phyloP scores from a whole-genome alignment of 768 basidiomycete genomes.

The Amanita brunnescens region DNA sequence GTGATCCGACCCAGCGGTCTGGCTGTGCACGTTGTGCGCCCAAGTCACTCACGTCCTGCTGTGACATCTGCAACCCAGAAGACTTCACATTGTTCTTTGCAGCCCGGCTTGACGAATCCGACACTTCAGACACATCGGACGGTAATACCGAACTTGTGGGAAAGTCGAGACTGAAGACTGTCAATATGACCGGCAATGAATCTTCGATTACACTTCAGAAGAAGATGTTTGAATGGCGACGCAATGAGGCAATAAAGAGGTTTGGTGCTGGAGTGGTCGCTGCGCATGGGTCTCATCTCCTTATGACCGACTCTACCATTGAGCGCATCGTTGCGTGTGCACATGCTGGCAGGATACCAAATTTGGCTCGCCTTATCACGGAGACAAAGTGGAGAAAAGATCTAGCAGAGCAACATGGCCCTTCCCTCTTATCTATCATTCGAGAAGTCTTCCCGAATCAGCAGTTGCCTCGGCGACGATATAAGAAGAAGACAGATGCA shows the following conservation, averaged over 20 bases:
- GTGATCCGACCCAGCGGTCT: background rate
- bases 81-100: background rate
- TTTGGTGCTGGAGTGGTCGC: background rate
- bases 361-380: background rate
- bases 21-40: conserved; percentile 7
- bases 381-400: background rate
- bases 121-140: background rate
- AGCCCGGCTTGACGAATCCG: background rate
- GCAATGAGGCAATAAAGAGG: background rate
- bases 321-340: background rate
- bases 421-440: background rate
- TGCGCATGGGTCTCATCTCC: background rate
- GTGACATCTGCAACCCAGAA: conserved; percentile 8
- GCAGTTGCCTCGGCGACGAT: background rate
- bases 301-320: background rate
- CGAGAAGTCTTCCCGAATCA: background rate
- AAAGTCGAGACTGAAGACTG: background rate
- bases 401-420: background rate
- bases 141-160: background rate
- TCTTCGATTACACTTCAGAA: background rate
- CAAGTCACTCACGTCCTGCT: conserved; percentile 4
- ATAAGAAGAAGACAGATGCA: background rate
- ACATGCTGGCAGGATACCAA: background rate
- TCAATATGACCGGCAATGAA: background rate
- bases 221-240: background rate